Evolutionary conservation across 2,329 filamentous ascomycete genomes (phyloP), one percentile per base, ranked within the genome.

Genomic region (Metarhizium robertsii): DNA sequence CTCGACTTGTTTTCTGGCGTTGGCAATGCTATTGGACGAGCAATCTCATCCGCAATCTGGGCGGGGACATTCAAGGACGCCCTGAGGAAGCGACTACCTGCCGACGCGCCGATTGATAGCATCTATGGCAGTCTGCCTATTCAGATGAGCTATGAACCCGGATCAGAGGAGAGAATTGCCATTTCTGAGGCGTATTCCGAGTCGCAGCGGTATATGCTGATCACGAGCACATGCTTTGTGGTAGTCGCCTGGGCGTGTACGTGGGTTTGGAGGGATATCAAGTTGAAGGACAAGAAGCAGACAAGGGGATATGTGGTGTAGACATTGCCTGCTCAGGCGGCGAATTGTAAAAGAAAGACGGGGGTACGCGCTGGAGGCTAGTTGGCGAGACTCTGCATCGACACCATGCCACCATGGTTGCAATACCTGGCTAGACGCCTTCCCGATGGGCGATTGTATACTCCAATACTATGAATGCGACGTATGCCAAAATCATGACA

Each of bases 11-110:
- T 83, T 38, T 75, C 79, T 58, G 79, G 78, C 57, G 75, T 87
- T 57, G 85, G 84, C 49, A 77, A 76, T n/a, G 80, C 82, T 1
- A 71, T 85, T 6, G 84, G 83, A 1, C 75, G 74, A 2, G 78
- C 83, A 7, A 76, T 88, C 52, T 78, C 84, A 1, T 78, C 77
- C 0, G 83, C 84, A 6, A 81, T 88, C 58, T 88, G 84, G 84
- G 81, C 79, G 0, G 75, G 78, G 58, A 76, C 79, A 1, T 79
- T 88, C 61, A 78, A 76, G 6, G 67, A 71, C 20, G 75, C 75
- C 6, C 71, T 86, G 14, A 61, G 61, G 25, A 63, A 68, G 50
- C 75, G 80, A 58, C 71, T 85, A 0, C 81, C 82, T 7, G 32
- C 10, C 10, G 32, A 11, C 10, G 32, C 10, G 32, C 32, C 32